Evolutionary conservation across 805 yeast genomes (phyloP), one percentile per base, ranked within the genome.

Genomic region (Wickerhamiella bombiphila): DNA sequence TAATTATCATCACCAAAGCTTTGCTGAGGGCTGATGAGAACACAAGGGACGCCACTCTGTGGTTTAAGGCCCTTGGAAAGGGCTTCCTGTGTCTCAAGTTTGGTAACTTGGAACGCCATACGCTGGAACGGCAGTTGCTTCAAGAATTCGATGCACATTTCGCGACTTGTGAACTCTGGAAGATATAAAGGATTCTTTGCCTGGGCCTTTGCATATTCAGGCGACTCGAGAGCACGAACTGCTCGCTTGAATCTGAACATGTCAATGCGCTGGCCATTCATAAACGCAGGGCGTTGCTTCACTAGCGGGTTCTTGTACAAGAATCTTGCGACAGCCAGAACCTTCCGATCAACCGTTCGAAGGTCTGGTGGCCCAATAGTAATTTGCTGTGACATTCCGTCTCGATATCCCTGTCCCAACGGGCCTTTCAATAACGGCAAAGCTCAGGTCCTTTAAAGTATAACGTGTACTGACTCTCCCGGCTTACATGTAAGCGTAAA

Each of bases 191-290:
- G 48, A 21, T 20, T 17, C 36, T 44, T 36, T 29, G 42, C 37
- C 26, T 69, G 70, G 44, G 63, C 70, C 44, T 51, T 56, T 48
- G 67, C 66, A 58, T 83, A 91, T 32, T 77, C 86, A 1, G 71
- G 77, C 38, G 83, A 72, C 25, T 73, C 60, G 40, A 88, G 65
- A 1, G 93, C 93, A 47, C 97, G 66, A 11, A 72, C 61, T 31
- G 82, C 78, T 51, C 98, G 71, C 58, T 88, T 88, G 57, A 67
- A 54, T 16, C 93, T 68, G 69, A 88, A 91, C 57, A 91, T 85
- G 42, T 82, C 94, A 25, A 72, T 69, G 34, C 74, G 74, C 44
- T 70, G 70, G 39, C 78, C 75, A 49, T 77, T 76, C 38, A 76
- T 63, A n/a, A 76, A 57, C 11, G 96, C 96, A 43, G 71, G 70